Conservation (phyloP, 2,329 filamentous ascomycete genomes). For the Lomentospora prolificans region DNA sequence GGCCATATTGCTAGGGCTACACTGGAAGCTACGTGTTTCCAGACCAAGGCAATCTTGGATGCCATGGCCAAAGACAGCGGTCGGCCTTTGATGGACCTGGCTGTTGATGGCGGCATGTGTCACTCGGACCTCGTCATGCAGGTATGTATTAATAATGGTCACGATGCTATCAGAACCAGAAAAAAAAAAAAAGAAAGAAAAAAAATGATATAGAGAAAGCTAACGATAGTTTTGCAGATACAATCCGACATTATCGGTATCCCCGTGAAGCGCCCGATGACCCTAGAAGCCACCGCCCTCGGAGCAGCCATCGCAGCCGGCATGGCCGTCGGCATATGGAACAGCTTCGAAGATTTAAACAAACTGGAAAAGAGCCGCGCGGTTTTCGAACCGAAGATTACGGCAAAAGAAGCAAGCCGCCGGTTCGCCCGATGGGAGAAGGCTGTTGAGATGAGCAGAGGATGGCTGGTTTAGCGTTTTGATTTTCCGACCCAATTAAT, state of each 20-base stretch:
- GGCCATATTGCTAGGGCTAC: constrained; percentile 85
- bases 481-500: too few relatives aligned
- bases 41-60: constrained; percentile 83
- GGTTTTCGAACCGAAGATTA: constrained; percentile 59
- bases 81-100: constrained; percentile 62
- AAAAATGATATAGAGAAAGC: neutral
- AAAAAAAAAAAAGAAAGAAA: too few relatives aligned
- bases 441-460: constrained; percentile 49
- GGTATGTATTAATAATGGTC: neutral
- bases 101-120: constrained; percentile 83
- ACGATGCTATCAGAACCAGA: neutral
- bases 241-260: constrained; percentile 81
- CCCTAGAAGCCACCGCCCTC: constrained; percentile 84
- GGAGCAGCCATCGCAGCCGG: constrained; percentile 84
- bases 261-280: constrained; percentile 70
- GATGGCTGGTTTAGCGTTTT: constrained; percentile 29
- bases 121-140: constrained; percentile 83
- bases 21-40: constrained; percentile 83
- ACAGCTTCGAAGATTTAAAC: constrained; percentile 61
- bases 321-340: constrained; percentile 71
- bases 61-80: constrained; percentile 84
- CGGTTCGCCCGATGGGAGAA: constrained; percentile 45
- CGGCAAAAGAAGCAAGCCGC: constrained; percentile 24
- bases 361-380: constrained; percentile 62
- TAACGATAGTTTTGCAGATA: constrained; percentile 34